These are phyloP conservation scores for Metarhizium rileyi DNA, from an alignment of 2,329 filamentous ascomycete species.

Conservation along the genomic window DNA sequence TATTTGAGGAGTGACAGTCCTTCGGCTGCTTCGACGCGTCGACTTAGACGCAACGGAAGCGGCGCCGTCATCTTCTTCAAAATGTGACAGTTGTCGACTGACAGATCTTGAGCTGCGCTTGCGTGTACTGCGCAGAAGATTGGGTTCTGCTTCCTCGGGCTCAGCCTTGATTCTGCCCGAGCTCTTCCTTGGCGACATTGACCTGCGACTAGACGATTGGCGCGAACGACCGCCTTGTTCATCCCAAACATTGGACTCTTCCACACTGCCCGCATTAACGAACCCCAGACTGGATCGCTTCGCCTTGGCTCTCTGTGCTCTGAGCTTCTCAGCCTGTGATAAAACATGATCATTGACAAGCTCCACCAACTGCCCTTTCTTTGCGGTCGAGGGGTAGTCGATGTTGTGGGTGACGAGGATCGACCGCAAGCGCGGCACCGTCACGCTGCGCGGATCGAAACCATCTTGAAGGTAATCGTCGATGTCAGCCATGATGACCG, in stretches of 20 bases:
- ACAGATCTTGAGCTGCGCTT: constrained; percentile 45
- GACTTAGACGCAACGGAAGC: constrained; percentile 30
- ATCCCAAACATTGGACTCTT: constrained; percentile 53
- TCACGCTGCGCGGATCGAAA: constrained; percentile 77
- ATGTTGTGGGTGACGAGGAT: constrained; percentile 87
- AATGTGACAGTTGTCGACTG: constrained; percentile 43
- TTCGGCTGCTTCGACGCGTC: constrained; percentile 36
- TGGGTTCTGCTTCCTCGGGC: constrained; percentile 33
- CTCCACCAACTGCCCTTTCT: constrained; percentile 79
- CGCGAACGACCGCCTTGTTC: constrained; percentile 47
- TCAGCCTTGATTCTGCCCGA: constrained; percentile 43
- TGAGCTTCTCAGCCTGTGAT: constrained; percentile 67
- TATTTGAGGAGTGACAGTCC: constrained; percentile 41
- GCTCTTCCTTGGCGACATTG: constrained; percentile 45
- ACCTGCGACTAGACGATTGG: constrained; percentile 39
- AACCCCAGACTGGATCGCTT: constrained; percentile 87
- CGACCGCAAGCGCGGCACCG: constrained; percentile 77
- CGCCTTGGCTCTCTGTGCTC: constrained; percentile 64
- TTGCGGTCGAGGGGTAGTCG: constrained; percentile 76
- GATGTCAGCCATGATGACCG: constrained; percentile 46
- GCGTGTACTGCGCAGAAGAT: constrained; percentile 34
- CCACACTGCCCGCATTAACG: constrained; percentile 53
- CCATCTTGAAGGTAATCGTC: constrained; percentile 80
- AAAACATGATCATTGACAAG: constrained; percentile 73
- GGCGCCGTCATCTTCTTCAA: constrained; percentile 36